Evolutionary conservation across 805 yeast species (phyloP), one percentile per base, ranked within the genome.

Genomic region (Metschnikowia cubensis): DNA sequence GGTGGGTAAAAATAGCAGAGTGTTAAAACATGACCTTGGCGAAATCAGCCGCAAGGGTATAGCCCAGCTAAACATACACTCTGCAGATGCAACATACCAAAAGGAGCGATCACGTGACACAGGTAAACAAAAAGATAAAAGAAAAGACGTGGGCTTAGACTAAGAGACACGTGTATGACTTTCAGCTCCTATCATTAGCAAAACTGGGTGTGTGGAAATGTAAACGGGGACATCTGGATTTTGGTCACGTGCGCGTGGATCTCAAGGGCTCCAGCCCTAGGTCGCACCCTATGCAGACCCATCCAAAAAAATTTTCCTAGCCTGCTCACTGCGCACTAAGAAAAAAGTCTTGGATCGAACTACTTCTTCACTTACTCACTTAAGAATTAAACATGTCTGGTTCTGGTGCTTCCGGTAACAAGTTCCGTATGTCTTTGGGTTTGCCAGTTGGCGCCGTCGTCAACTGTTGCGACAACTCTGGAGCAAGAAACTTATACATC

Each of bases 381-480:
- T 64, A 60, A 64, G 64, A 52, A 59, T 50, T 56, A 48, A 68
- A 71, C 76, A 86, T 86, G 92, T 85, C 90, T 73, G 87, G 87
- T 74, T 83, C 87, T 76, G 95, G 96, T 84, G 94, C 96, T 82
- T 89, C 96, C 78, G 97, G 99, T 84, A 94, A 90, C 87, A 92
- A 92, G 84, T 94, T 87, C 89, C 90, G 97, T 82, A 89, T 92
- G 88, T 90, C 99, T 78, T 89, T 94, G 82, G 99, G 96, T 85
- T 87, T 94, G 76, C 99, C 99, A 82, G 86, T 83, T 68, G 99
- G 98, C 80, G 99, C 99, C 79, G 89, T 94, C 78, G 86, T 94
- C 83, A 95, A 95, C 91, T 94, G 99, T 84, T 91, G 95, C 80
- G 99, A 94, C 79, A 94, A 94, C 96, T 82, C 95, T 70, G 99